Conservation (phyloP, 2,329 filamentous ascomycete genomes). For the Ophiosphaerella korrae region DNA sequence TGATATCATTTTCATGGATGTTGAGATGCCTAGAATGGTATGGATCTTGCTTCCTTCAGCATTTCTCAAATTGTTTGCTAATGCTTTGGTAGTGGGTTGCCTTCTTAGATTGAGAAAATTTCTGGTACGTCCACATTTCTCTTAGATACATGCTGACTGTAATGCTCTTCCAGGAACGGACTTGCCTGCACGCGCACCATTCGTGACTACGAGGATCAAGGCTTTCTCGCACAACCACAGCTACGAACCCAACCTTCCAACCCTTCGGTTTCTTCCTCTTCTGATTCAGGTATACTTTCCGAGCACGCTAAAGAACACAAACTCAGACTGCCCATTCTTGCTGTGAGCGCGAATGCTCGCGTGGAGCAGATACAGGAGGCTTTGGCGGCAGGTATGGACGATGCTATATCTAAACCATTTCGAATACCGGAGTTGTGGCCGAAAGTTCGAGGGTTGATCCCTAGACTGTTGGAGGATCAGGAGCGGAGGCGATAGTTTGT, state of each 20-base stretch:
- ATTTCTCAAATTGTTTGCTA: no score
- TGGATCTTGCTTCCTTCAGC: no score
- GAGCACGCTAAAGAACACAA: not conserved
- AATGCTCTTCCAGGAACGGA: conserved; percentile 29
- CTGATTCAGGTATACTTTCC: not conserved
- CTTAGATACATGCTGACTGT: no score
- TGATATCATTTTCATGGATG: conserved; percentile 37
- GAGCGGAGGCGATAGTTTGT: not conserved
- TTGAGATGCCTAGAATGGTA: conserved; percentile 37
- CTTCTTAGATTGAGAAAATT: no score
- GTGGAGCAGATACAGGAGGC: conserved; percentile 39
- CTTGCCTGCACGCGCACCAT: conserved; percentile 36
- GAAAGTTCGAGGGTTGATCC: conserved; percentile 1
- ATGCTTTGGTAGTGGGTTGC: no score
- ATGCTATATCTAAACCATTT: conserved; percentile 34
- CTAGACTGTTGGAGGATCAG: not conserved
- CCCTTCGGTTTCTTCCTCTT: not conserved
- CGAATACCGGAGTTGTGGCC: conserved; percentile 25
- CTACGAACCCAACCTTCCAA: not conserved
- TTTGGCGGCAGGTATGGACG: conserved; percentile 39
- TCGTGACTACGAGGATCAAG: conserved; percentile 30
- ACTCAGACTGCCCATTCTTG: conserved; percentile 31
- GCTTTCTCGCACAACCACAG: not conserved
- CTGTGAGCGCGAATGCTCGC: conserved; percentile 44
- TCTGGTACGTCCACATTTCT: no score